phyloP scores from a whole-genome alignment of 805 yeast species.

The Metschnikowia amazonensis region DNA sequence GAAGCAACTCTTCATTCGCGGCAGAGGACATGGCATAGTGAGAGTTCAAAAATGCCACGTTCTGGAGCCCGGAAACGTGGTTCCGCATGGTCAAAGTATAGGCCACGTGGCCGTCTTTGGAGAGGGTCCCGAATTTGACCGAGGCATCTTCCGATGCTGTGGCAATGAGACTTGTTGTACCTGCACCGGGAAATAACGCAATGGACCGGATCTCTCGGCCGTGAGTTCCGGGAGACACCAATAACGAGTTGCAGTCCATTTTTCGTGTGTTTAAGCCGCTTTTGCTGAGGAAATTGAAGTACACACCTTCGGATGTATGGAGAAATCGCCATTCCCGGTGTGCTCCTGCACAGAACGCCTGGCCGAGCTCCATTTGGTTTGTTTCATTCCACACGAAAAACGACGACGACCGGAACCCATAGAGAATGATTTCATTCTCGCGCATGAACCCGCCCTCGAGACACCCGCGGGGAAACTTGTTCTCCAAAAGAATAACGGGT shows the following conservation, averaged over 20 bases:
- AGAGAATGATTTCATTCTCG: slow-evolving; percentile 49
- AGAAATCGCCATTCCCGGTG: slow-evolving; percentile 77
- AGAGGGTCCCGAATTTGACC: slow-evolving; percentile 50
- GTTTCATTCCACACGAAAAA: slow-evolving; percentile 85
- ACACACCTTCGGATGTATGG: slow-evolving; percentile 14
- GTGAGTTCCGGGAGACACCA: slow-evolving; percentile 63
- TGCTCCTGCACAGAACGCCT: slow-evolving; percentile 84
- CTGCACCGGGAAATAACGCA: slow-evolving; percentile 42
- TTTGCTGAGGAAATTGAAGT: slow-evolving; percentile 56
- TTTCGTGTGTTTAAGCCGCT: slow-evolving; percentile 42
- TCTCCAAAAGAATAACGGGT: slow-evolving; percentile 43
- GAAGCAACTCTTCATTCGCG: slow-evolving; percentile 82
- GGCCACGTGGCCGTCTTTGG: slow-evolving; percentile 38
- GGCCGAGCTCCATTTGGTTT: slow-evolving; percentile 61
- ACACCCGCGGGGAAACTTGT: slow-evolving; percentile 69
- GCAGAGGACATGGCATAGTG: slow-evolving; percentile 51
- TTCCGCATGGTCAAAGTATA: slow-evolving; percentile 62
- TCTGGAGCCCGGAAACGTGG: slow-evolving; percentile 88
- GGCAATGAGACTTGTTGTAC: slow-evolving; percentile 44
- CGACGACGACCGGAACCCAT: slow-evolving; percentile 77
- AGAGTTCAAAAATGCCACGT: slow-evolving; percentile 56
- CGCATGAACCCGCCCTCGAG: slow-evolving; percentile 66
- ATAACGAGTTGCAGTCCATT: slow-evolving; percentile 21
- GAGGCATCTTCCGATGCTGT: slow-evolving; percentile 91
- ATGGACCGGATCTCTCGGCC: slow-evolving; percentile 88